A percentile compares a stretch with the other conserved stretches of the same genome.
phyloP scores from a whole-genome alignment of 345 rosid species.

The Orychophragmus violaceus region DNA sequence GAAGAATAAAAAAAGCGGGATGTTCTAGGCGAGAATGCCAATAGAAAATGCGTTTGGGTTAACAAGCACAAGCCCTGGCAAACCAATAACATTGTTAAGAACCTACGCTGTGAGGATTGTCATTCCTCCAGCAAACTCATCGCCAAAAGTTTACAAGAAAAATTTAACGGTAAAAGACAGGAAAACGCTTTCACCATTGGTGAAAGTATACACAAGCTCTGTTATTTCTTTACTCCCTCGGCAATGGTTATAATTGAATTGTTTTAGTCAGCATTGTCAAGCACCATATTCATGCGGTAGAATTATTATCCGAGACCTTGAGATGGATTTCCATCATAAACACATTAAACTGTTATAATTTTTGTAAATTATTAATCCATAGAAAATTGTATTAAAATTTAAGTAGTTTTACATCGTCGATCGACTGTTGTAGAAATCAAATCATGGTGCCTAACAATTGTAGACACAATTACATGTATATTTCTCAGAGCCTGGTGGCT shows the following conservation, averaged over 20 bases:
- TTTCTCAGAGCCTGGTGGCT: background rate
- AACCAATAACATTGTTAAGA: conserved; percentile 52
- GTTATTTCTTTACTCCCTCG: background rate
- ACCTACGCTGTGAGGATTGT: conserved; percentile 66
- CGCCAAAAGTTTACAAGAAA: conserved; percentile 46
- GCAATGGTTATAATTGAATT: background rate
- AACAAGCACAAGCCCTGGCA: conserved; percentile 45
- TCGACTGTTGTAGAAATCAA: background rate
- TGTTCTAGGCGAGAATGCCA: too few relatives aligned
- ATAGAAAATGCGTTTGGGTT: conserved; percentile 65
- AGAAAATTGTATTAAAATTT: background rate
- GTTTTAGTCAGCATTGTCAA: too few relatives aligned
- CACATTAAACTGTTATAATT: background rate
- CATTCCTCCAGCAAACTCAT: conserved; percentile 61
- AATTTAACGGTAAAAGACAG: conserved; percentile 53
- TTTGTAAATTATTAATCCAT: background rate
- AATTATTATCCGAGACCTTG: too few relatives aligned
- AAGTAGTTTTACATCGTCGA: background rate
- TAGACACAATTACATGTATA: conserved; percentile 8
- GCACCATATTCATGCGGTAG: too few relatives aligned
- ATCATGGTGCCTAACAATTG: background rate
- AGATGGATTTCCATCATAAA: background rate
- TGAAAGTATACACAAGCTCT: conserved; percentile 24
- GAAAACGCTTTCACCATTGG: conserved; percentile 69
- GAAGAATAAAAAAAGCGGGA: too few relatives aligned